Base-by-base conservation (phyloP, 495 filamentous ascomycete genomes). In the Xylaria castorea region DNA sequence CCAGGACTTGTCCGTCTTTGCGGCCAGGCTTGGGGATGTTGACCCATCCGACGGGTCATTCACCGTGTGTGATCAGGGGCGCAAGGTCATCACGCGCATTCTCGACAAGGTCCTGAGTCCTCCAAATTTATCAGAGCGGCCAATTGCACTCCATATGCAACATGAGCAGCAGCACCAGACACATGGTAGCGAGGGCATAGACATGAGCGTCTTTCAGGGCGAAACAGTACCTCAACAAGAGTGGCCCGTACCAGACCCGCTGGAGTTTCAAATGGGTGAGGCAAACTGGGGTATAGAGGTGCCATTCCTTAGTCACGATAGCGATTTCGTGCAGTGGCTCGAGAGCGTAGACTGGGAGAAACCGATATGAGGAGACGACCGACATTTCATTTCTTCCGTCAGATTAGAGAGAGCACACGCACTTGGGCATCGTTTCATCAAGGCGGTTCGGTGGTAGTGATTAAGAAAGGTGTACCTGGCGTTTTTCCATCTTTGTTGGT, bases 61-160 rank as follows among this genome's bases (percentile, higher is more conserved):
- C 34, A 71, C 70, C 42, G 71, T 79, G 57, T 80, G 79, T 34
- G 75, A 79, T 30, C 79, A 80, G 40, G 79, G 79, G 0, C 74
- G 79, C 44, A 80, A 76, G 71, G 74, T 78, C 40, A 79, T 80
- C 64, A 77, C 77, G 30, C 73, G 73, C 46, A 79, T 80, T 62
- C 77, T 80, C 51, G 79, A 80, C 34, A 78, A 73, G 61, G 78
- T 80, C 46, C 65, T 80, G 7, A 84, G 83, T 22, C 77, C 83
- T 6, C 73, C 75, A 1, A 71, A 55, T 32, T 22, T 27, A 1
- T 36, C 53, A 7, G 71, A 75, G 16, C 73, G 63, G 27, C 60
- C 25, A 3, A 64, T 66, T 44, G 42, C 44, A 55, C 58, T 70
- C 1, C 66, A 70, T 20, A 42, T 69, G 32, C 64, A 61, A 16